Base-by-base conservation (phyloP, 75 land plant genomes). In the Ceratopteris richardii region DNA sequence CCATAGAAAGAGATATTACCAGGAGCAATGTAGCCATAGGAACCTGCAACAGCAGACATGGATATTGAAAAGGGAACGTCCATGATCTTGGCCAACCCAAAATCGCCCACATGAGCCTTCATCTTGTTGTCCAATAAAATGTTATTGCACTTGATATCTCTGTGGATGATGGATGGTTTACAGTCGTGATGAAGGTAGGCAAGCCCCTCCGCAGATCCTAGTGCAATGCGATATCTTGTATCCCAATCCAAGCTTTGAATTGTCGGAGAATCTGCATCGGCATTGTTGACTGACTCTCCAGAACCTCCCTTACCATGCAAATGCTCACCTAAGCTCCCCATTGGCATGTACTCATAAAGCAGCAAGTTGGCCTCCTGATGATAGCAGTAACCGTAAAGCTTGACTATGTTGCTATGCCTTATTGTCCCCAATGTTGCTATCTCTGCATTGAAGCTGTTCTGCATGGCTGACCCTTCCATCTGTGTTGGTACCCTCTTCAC, bases 21-120 rank as follows among this genome's bases (percentile, higher is more conserved):
- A 64, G 93, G 93, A 22, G 88, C 93, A 51, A 88, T 61, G 70
- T 88, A 88, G n/a, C 93, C 93, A 55, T 79, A 80, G 0, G 93
- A 86, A 9, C 93, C 93, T 0, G 88, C 77, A 56, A 81, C 57
- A n/a, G 74, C 50, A 46, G 50, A 46, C 22, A 21, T 21, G 50
- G 50, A 46, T 14, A 46, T 46, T 5, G 50, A 46, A 21, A 6
- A 46, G 14, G 50, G 50, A 5, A 47, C 79, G 50, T 78, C 88
- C 23, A 84, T 44, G 10, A 78, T 56, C 31, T 83, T 80, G 60
- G 82, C 77, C 12, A 80, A 59, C 40, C 82, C 87, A 48, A 78
- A 80, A 59, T 78, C 91, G 7, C 84, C 77, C 19, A 87, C 68
- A 48, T 71, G 82, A 9, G 91, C 81, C 56, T 78, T 78, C 53